A percentile compares a stretch with the other conserved stretches of the same genome.
phyloP scores from a whole-genome alignment of 169 alveolate genomes.

The Eimeria tenella region DNA sequence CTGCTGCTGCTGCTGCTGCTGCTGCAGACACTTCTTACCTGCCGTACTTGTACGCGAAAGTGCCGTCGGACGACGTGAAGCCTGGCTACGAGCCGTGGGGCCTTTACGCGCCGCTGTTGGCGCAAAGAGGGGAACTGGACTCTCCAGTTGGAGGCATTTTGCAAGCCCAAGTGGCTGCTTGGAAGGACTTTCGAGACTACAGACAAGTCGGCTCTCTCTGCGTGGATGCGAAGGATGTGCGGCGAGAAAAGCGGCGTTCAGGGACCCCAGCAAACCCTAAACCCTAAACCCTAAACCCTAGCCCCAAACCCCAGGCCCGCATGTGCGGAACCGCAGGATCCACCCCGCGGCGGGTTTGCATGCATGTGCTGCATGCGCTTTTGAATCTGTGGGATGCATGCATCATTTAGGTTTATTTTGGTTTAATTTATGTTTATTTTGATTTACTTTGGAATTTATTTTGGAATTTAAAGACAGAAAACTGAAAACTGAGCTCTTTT shows the following conservation, averaged over 20 bases:
- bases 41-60: constrained; percentile 53
- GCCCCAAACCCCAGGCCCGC: too few relatives aligned
- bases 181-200: constrained; percentile 70
- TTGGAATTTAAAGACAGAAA: background rate
- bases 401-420: background rate
- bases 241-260: too few relatives aligned
- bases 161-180: constrained; percentile 45
- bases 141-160: constrained; percentile 38
- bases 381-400: background rate
- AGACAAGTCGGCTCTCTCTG: constrained; percentile 60
- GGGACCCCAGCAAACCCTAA: too few relatives aligned
- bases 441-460: background rate
- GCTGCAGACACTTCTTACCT: constrained; percentile 55
- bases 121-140: background rate
- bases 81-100: constrained; percentile 72
- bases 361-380: background rate
- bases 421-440: background rate
- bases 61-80: constrained; percentile 64
- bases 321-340: too few relatives aligned
- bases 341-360: background rate
- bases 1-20: background rate
- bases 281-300: too few relatives aligned
- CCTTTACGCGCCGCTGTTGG: constrained; percentile 23
- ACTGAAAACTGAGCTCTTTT: background rate
- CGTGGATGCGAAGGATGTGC: constrained; percentile 10